Percentiles rank a stretch among this genome's conserved stretches.
These are phyloP conservation scores for Candida sp. DNA, from an alignment of 1,139 yeast genomes.

Conservation along the genomic window DNA sequence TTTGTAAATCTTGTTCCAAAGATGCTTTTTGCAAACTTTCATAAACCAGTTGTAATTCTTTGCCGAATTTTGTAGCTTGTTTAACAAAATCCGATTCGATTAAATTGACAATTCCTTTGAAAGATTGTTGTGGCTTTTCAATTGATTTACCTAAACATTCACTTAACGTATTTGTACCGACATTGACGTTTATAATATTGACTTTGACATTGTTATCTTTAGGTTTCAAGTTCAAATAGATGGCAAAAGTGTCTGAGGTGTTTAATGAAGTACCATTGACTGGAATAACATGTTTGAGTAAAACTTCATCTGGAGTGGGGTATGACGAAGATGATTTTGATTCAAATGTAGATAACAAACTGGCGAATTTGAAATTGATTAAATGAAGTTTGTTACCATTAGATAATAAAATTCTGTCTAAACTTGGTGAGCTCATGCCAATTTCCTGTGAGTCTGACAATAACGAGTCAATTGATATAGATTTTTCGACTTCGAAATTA, in stretches of 20 bases:
- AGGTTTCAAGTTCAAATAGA: conserved; percentile 37
- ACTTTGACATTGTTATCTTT: conserved; percentile 43
- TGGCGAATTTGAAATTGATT: conserved; percentile 41
- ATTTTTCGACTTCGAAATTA: conserved; percentile 17
- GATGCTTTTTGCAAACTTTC: conserved; percentile 17
- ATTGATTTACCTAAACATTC: conserved; percentile 74
- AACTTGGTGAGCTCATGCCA: conserved; percentile 34
- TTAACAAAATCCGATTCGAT: conserved; percentile 20
- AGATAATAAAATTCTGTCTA: conserved; percentile 44
- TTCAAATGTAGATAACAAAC: conserved; percentile 36
- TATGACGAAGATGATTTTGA: conserved; percentile 11
- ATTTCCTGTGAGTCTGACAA: conserved; percentile 12
- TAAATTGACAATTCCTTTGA: conserved; percentile 28
- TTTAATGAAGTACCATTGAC: conserved; percentile 43
- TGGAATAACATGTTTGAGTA: conserved; percentile 31
- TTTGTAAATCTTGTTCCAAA: conserved; percentile 15
- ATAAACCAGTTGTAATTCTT: conserved; percentile 22
- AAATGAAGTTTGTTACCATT: conserved; percentile 35
- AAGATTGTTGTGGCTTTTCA: conserved; percentile 7
- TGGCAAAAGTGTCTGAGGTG: conserved; percentile 39
- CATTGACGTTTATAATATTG: conserved; percentile 51
- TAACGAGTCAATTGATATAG: conserved; percentile 18
- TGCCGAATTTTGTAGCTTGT: conserved; percentile 14
- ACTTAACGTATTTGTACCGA: conserved; percentile 67
- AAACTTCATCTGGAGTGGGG: conserved; percentile 20